Conservation (phyloP, 768 basidiomycete genomes). For the Mycena maculata region DNA sequence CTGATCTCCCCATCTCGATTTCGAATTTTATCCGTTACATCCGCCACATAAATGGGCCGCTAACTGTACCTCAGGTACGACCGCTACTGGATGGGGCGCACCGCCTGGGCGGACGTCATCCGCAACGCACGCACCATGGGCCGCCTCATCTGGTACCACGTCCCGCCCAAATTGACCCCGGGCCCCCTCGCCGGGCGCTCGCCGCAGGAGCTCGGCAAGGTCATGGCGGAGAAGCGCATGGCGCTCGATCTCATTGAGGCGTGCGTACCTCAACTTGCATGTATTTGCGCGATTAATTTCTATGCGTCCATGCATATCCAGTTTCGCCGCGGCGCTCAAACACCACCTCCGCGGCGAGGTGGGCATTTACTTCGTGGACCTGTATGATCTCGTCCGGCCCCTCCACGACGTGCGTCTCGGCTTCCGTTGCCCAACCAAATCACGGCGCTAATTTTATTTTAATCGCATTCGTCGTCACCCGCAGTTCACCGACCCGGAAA, state of each 20-base stretch:
- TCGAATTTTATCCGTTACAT: not conserved
- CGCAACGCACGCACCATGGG: conserved; percentile 61
- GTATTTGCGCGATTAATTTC: not conserved
- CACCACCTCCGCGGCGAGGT: conserved; percentile 72
- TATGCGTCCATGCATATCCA: conserved; percentile 33
- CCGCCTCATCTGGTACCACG: conserved; percentile 72
- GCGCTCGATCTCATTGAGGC: conserved; percentile 70
- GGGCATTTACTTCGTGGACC: conserved; percentile 71
- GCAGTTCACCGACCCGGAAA: conserved; percentile 45
- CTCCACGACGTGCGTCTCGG: conserved; percentile 60
- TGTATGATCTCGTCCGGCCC: conserved; percentile 66
- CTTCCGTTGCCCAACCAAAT: not conserved
- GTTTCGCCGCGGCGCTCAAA: conserved; percentile 67
- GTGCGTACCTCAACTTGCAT: conserved; percentile 46
- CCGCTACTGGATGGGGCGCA: conserved; percentile 69
- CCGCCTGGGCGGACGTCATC: conserved; percentile 68
- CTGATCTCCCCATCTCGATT: no score
- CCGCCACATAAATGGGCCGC: not conserved
- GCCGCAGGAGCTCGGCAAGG: conserved; percentile 56
- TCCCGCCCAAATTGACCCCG: conserved; percentile 58
- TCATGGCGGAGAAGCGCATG: conserved; percentile 71
- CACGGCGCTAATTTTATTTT: no score
- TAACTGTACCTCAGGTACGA: conserved; percentile 57
- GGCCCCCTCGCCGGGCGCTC: conserved; percentile 28
- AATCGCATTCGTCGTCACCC: no score